Percentiles rank a stretch among this genome's conserved stretches.
Evolutionary conservation across 169 alveolate genomes (phyloP).

Genomic region (Babesia divergens): DNA sequence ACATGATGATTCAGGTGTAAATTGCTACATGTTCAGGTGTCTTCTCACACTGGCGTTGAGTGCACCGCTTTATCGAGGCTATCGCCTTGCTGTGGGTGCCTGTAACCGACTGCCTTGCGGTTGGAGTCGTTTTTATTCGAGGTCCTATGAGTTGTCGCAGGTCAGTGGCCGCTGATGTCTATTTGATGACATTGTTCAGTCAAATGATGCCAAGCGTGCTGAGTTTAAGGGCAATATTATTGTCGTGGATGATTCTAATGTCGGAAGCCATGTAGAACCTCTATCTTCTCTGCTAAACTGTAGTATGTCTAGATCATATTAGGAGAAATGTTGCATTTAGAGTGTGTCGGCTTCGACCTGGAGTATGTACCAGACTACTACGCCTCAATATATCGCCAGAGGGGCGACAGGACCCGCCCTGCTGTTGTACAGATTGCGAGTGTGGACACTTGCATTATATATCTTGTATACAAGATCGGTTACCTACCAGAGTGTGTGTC

Average conservation of each 20-base stretch:
- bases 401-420: slow-evolving; percentile 25
- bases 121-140: not conserved
- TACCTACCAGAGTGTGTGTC: slow-evolving; percentile 46
- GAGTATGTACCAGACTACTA: slow-evolving; percentile 63
- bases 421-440: slow-evolving; percentile 58
- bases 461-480: slow-evolving; percentile 62
- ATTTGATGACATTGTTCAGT: not conserved
- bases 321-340: not conserved
- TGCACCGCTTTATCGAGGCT: not conserved
- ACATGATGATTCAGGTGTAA: not conserved
- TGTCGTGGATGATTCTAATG: slow-evolving; percentile 29
- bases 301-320: slow-evolving; percentile 11
- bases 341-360: slow-evolving; percentile 50
- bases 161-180: too few species aligned
- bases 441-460: slow-evolving; percentile 40
- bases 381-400: not conserved
- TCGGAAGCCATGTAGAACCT: not conserved
- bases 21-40: not conserved
- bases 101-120: not conserved
- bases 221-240: slow-evolving; percentile 50
- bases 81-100: slow-evolving; percentile 11
- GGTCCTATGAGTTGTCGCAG: too few species aligned
- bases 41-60: slow-evolving; percentile 28
- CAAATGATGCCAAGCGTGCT: slow-evolving; percentile 3
- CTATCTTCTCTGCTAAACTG: slow-evolving; percentile 5